Conservation (phyloP, 306 rosid species). For the Casuarina cunninghamiana region DNA sequence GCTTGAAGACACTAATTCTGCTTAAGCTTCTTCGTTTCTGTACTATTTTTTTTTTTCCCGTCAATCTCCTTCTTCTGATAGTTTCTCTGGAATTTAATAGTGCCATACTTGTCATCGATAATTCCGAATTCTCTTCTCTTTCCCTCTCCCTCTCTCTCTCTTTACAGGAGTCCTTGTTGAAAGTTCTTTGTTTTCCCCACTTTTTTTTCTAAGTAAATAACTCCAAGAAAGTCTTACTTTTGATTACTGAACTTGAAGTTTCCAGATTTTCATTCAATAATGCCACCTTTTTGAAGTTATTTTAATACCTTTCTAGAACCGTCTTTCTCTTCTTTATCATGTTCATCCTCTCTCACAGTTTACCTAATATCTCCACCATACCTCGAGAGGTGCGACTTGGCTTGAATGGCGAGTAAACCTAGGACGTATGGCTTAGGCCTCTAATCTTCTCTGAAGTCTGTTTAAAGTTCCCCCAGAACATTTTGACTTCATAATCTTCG, state of each 20-base stretch:
- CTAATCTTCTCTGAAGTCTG: too few species aligned
- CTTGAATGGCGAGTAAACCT: background rate
- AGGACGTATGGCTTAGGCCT: too few species aligned
- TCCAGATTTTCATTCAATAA: background rate
- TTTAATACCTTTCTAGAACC: too few species aligned
- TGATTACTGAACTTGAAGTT: background rate
- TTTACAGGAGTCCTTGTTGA: background rate
- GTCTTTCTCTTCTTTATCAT: too few species aligned
- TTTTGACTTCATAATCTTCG: too few species aligned
- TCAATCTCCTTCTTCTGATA: background rate
- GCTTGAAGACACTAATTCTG: too few species aligned
- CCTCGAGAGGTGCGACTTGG: background rate
- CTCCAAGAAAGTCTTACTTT: background rate
- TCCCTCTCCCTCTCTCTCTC: background rate
- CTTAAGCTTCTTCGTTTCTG: background rate
- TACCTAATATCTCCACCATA: background rate
- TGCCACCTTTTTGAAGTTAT: background rate
- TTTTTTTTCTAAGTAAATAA: background rate
- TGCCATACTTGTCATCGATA: background rate
- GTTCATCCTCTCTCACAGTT: background rate
- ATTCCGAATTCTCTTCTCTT: background rate
- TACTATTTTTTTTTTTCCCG: background rate
- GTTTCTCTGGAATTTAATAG: background rate
- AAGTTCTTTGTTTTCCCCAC: background rate
- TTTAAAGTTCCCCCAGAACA: too few species aligned